Evolutionary conservation across 2,329 filamentous ascomycete species (phyloP).

Genomic region (Knufia fluminis): DNA sequence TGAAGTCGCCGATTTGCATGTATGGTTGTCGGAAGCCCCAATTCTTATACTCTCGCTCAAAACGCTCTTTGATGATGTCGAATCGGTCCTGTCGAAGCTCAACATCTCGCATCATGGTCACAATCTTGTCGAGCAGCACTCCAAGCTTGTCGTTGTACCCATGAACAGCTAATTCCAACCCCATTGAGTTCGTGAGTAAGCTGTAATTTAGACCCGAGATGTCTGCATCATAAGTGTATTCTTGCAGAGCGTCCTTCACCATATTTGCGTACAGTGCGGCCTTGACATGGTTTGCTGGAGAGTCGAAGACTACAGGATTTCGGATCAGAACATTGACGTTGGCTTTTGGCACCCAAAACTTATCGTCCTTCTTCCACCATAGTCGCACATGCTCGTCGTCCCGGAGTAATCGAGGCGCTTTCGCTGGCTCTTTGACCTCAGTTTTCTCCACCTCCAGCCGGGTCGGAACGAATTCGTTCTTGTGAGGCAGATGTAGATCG

Average conservation of each 20-base stretch:
- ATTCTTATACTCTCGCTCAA: constrained; percentile 69
- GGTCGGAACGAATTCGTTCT: constrained; percentile 91
- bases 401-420: constrained; percentile 70
- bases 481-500: constrained; percentile 76
- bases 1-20: constrained; percentile 75
- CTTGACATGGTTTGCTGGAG: constrained; percentile 69
- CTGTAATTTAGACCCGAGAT: constrained; percentile 80
- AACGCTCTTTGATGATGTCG: constrained; percentile 78
- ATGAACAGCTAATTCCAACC: constrained; percentile 67
- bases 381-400: constrained; percentile 72
- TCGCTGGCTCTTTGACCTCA: constrained; percentile 65
- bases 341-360: constrained; percentile 95
- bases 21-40: constrained; percentile 83
- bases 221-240: constrained; percentile 94
- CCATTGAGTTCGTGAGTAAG: constrained; percentile 61
- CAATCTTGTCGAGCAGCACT: constrained; percentile 80
- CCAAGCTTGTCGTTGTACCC: constrained; percentile 96
- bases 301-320: constrained; percentile 69
- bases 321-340: constrained; percentile 73
- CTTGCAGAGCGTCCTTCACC: constrained; percentile 77
- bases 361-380: constrained; percentile 98
- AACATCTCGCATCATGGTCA: constrained; percentile 73
- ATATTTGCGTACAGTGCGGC: constrained; percentile 73
- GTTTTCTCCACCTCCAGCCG: constrained; percentile 92
- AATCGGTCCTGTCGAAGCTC: constrained; percentile 82